Evolutionary conservation across 2,329 filamentous ascomycete genomes (phyloP).

Genomic region (Coniochaeta pulveracea): DNA sequence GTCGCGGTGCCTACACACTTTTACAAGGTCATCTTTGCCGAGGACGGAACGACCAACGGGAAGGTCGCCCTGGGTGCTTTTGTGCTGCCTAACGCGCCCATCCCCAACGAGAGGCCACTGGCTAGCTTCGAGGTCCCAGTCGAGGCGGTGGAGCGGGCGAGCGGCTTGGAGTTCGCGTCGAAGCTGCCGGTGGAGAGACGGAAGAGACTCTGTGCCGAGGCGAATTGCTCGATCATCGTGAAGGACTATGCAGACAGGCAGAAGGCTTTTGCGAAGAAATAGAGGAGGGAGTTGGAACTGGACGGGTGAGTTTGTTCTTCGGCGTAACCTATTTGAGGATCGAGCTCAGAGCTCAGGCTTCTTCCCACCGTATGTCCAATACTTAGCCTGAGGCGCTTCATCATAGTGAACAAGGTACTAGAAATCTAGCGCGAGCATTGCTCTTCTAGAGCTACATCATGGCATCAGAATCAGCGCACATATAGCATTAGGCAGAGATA

Average conservation of each 20-base stretch:
- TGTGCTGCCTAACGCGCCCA: slow-evolving; percentile 83
- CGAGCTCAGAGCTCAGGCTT: no score
- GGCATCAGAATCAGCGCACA: no score
- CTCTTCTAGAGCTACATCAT: background rate
- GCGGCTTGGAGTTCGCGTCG: slow-evolving; percentile 79
- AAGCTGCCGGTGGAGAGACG: slow-evolving; percentile 65
- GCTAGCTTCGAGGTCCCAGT: slow-evolving; percentile 90
- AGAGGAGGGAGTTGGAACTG: no score
- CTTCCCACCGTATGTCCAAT: no score
- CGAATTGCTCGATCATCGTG: slow-evolving; percentile 73
- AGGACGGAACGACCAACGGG: slow-evolving; percentile 60
- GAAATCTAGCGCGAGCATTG: slow-evolving; percentile 3
- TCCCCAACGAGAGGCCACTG: slow-evolving; percentile 78
- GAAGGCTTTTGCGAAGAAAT: slow-evolving; percentile 44
- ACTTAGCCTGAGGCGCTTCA: no score
- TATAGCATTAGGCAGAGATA: no score
- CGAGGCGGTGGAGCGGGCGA: slow-evolving; percentile 84
- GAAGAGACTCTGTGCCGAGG: slow-evolving; percentile 74
- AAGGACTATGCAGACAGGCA: slow-evolving; percentile 61
- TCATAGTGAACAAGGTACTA: background rate
- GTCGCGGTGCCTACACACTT: slow-evolving; percentile 97
- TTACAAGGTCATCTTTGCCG: slow-evolving; percentile 97
- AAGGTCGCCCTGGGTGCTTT: slow-evolving; percentile 88
- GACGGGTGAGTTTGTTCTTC: no score
- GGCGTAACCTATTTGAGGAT: no score